phyloP scores from a whole-genome alignment of 352 stramenopile genomes.

The Blastocystis sp. region DNA sequence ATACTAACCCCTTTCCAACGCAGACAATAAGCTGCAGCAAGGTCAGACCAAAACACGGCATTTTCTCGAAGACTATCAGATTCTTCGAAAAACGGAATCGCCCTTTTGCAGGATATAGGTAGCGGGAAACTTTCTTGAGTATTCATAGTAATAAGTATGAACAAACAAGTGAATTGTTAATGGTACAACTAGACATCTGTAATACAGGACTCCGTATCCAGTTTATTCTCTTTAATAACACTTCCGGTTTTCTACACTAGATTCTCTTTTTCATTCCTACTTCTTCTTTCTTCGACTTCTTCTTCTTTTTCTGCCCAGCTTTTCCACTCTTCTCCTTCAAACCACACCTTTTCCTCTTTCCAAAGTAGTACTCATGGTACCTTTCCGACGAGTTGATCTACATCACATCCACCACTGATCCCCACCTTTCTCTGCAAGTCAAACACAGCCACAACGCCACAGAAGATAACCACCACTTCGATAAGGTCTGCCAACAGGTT shows the following conservation, averaged over 20 bases:
- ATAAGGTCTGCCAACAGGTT: neutral
- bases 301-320: constrained; percentile 1
- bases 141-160: neutral
- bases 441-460: neutral
- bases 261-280: neutral
- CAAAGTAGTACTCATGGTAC: constrained; percentile 45
- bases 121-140: constrained; percentile 8
- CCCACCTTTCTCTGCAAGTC: neutral
- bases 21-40: neutral
- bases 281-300: constrained; percentile 10
- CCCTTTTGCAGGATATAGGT: neutral
- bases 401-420: too few relatives aligned
- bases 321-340: neutral
- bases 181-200: neutral
- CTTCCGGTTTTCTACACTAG: neutral
- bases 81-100: constrained; percentile 38
- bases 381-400: constrained; percentile 39
- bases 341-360: neutral
- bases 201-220: neutral
- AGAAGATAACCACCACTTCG: neutral
- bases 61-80: constrained; percentile 41
- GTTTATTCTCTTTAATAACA: neutral
- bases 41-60: neutral
- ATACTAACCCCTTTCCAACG: constrained; percentile 9
- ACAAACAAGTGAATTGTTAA: neutral